A percentile compares a stretch with the other conserved stretches of the same genome.
Conservation (phyloP, 345 rosid species). For the Boechera stricta region DNA sequence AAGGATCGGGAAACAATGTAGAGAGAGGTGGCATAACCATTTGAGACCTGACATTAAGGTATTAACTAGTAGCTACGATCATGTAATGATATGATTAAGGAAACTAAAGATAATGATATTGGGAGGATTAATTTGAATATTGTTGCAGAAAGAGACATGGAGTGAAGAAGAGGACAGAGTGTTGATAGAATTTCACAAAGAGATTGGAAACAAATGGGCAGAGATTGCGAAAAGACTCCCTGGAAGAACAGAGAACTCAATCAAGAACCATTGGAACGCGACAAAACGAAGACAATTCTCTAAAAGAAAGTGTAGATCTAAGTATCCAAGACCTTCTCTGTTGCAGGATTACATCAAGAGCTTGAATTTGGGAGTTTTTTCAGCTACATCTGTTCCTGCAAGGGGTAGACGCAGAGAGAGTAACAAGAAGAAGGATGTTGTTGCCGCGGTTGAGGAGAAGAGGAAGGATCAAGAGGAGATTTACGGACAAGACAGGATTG, state of each 20-base stretch:
- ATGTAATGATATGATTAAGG: constrained; percentile 6
- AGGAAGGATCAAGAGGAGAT: constrained; percentile 30
- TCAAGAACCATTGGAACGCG: constrained; percentile 99
- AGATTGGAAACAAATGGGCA: constrained; percentile 99
- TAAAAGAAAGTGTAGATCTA: constrained; percentile 80
- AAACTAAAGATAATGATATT: background rate
- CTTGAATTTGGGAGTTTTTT: constrained; percentile 57
- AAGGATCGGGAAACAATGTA: constrained; percentile 82
- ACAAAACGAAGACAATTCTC: constrained; percentile 91
- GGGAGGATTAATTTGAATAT: background rate
- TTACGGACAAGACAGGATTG: constrained; percentile 50
- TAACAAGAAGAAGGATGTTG: constrained; percentile 41
- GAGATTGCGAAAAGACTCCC: constrained; percentile 92
- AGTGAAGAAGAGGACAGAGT: constrained; percentile 89
- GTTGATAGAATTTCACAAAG: constrained; percentile 71
- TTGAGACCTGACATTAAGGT: constrained; percentile 86
- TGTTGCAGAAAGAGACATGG: constrained; percentile 85
- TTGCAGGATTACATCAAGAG: constrained; percentile 94
- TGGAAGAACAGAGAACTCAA: constrained; percentile 97
- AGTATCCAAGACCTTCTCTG: constrained; percentile 70
- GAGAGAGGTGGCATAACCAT: constrained; percentile 96
- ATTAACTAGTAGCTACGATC: constrained; percentile 8
- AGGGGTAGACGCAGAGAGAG: constrained; percentile 40
- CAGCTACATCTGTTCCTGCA: constrained; percentile 40
- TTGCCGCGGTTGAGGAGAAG: constrained; percentile 15